A percentile compares a stretch with the other conserved stretches of the same genome.
phyloP scores from a whole-genome alignment of 441 rosid genomes.

The Adansonia madagascariensis region DNA sequence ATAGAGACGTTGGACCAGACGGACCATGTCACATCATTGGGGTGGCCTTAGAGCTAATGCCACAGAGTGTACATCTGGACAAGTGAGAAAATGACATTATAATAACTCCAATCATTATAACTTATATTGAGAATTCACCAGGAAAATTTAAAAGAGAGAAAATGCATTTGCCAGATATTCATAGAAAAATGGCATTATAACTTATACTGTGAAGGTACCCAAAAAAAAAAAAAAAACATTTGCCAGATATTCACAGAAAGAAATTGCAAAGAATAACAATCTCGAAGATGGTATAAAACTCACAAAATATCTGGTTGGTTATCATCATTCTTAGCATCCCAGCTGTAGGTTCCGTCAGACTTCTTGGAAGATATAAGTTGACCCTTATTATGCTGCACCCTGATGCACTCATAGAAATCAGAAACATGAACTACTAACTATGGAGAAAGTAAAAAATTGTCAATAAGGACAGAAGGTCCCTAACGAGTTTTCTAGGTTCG shows the following conservation, averaged over 20 bases:
- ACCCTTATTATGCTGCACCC: conserved; percentile 96
- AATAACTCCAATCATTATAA: neutral
- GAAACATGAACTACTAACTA: conserved; percentile 13
- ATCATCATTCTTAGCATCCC: conserved; percentile 75
- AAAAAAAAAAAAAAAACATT: neutral
- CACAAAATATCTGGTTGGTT: conserved; percentile 65
- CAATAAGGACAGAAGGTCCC: neutral
- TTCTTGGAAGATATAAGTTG: conserved; percentile 88
- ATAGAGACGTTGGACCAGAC: conserved; percentile 91
- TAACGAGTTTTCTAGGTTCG: neutral
- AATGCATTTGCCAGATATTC: no score
- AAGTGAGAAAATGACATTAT: conserved; percentile 27
- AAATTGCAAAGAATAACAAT: conserved; percentile 2
- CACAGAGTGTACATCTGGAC: conserved; percentile 84
- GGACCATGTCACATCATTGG: conserved; percentile 99
- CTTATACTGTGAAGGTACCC: neutral
- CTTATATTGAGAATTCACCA: neutral
- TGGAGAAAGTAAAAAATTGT: neutral
- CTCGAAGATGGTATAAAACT: conserved; percentile 38
- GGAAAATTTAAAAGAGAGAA: neutral
- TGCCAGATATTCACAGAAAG: neutral
- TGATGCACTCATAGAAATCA: conserved; percentile 41
- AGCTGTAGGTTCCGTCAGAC: conserved; percentile 66
- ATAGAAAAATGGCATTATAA: neutral
- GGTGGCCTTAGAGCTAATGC: conserved; percentile 78